Base-by-base conservation (phyloP, 2,329 filamentous ascomycete species). In the Beauveria sp. region DNA sequence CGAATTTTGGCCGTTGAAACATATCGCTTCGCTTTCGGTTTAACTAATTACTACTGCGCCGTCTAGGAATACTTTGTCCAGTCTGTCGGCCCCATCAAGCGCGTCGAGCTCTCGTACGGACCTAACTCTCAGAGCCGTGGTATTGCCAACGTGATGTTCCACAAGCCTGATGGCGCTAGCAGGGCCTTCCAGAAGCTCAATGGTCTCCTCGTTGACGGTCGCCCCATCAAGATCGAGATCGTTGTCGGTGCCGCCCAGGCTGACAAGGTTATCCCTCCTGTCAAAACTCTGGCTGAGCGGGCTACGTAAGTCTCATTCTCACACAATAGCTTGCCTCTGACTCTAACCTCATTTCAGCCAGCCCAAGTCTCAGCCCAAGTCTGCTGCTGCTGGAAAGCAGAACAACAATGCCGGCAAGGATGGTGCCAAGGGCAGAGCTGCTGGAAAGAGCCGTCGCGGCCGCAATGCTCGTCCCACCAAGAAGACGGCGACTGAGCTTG, bases 401-500 rank as follows among this genome's bases (percentile, higher is more conserved):
- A 80, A 85, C 66, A 83, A 83, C 61, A 76, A 78, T 14, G 24
- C 44, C 48, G 75, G 72, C 51, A 76, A 76, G 41, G 50, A 47
- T n/a, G 50, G 50, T 52, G 75, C 77, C 52, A 80, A 79, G 67
- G 73, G 75, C 56, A 71, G 70, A 48, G 75, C 68, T 54, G 71
- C 68, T 54, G 72, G 72, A 67, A 79, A 76, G 66, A 67, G 66
- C 9, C 79, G 81, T 61, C 79, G 79, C 64, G 74, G 72, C 47
- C 86, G 86, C 67, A 88, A 79, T 70, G 79, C 82, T 66, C 84
- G 88, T 69, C 81, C 88, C 67, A 77, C 86, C 70, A 80, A 96
- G 79, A 97, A 97, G 89, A 96, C 92, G 0, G 86, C 89, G 1
- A 93, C 96, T 73, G 92, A 99, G 78, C 86, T 99, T 28, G 94